Evolutionary conservation across 257 asterid species (phyloP).

Genomic region (Solanum dulcamara): DNA sequence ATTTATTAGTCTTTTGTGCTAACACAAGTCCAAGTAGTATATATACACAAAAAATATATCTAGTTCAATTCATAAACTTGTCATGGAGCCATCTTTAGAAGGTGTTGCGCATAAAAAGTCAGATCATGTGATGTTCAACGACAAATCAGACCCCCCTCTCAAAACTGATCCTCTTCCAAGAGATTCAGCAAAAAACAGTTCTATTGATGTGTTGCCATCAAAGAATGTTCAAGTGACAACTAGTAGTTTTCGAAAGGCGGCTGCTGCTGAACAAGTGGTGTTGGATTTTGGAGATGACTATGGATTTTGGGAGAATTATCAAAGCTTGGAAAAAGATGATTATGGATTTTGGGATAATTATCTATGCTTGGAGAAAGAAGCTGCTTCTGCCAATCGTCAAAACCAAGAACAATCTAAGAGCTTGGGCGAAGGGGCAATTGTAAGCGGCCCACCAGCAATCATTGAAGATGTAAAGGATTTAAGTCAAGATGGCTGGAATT

Average conservation of each 20-base stretch:
- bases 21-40: not conserved
- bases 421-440: not conserved
- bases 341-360: not conserved
- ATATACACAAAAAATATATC: no score
- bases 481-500: not conserved
- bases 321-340: not conserved
- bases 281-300: not conserved
- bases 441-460: not conserved
- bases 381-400: not conserved
- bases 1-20: not conserved
- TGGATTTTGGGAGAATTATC: not conserved
- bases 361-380: not conserved
- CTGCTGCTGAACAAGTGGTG: not conserved
- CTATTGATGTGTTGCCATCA: no score
- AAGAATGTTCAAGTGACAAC: not conserved
- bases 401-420: not conserved
- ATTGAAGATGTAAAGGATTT: not conserved
- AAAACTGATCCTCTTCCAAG: not conserved
- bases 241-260: not conserved
- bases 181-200: not conserved
- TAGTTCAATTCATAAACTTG: not conserved
- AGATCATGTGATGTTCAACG: not conserved
- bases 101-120: not conserved
- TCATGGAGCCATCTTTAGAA: not conserved
- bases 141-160: no score